Evolutionary conservation across 2,329 filamentous ascomycete species (phyloP), one percentile per base, ranked within the genome.

Genomic region (Trichoderma semiorbis): DNA sequence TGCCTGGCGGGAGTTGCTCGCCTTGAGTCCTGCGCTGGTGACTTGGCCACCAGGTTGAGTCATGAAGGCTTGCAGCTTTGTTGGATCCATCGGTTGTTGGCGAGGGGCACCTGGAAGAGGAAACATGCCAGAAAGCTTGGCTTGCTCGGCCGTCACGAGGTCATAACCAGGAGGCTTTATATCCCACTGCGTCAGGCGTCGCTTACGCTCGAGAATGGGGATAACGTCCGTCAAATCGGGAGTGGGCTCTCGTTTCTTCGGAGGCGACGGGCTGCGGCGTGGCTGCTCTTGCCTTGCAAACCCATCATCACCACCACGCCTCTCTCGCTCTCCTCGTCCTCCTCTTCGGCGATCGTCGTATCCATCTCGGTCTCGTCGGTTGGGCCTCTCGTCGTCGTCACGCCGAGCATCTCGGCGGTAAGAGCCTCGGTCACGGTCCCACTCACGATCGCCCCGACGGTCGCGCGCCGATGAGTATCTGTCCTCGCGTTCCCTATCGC

Each of bases 101-200:
- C 96, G 91, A 69, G 96, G 96, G 73, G 96, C 96, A 75, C 96
- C 96, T 4, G 96, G 96, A 60, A 99, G 89, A 73, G 97, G 95
- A 85, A 99, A 99, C 96, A 99, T 98, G 85, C 95, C 92, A 75
- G 97, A 99, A 58, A 99, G 88, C 85, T 99, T 99, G 65, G 96
- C 97, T 82, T 99, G 97, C 82, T 99, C 97, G 26, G 96, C 94
- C 3, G 96, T 98, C 75, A 99, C 95, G 81, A 96, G 97, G 79
- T 99, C 97, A 79, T 99, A 99, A 58, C 96, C 95, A 18, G 94
- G 93, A 7, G 96, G 96, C 84, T 99, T 99, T 82, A 99, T 98
- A 81, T 99, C 97, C 96, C 96, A 99, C 82, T 99, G 97, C 43
- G 95, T 98, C 86, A 99, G 85, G 72, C 96, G 92, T 76, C 97